Base-by-base conservation (phyloP, 2,329 filamentous ascomycete species). In the Stagonosporopsis vannaccii region DNA sequence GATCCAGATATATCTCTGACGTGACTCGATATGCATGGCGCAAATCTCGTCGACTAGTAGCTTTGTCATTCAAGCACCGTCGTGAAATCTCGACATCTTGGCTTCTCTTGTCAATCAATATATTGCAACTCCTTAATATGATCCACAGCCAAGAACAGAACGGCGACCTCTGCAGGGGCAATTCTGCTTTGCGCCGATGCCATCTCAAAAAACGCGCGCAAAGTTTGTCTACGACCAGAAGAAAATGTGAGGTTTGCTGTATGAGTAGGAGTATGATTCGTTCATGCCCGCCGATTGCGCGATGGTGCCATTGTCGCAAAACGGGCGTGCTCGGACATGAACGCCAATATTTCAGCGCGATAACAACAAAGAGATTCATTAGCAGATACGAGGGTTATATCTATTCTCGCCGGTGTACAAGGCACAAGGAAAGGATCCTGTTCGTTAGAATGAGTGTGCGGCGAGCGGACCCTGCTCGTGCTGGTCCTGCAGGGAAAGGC, bases 1-100 rank as follows among this genome's bases (percentile, higher is more conserved):
- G 13, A 19, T 35, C 19, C 8, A 28, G 13, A 45, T 40, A 13
- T 41, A 22, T 48, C 32, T 47, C 30, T 56, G 39, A 55, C 51
- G 25, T 49, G 51, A 44, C 51, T 40, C 30, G 15, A 37, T 39
- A 43, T 39, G 28, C 28, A 13, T 20, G 33, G 23, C 13, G 55
- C 39, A 40, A 19, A 32, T 37, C 12, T 43, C 15, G 23, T 47
- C 36, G 43, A 36, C 28, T 36, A 54, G 30, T 32, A 20, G 19
- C 7, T 13, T 37, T 37, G 35, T 9, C 17, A 37, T n/a, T n/a
- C n/a, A n/a, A n/a, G n/a, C n/a, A n/a, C n/a, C n/a, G n/a, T n/a
- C n/a, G n/a, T n/a, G n/a, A n/a, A n/a, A n/a, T n/a, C n/a, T n/a
- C n/a, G n/a, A n/a, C n/a, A n/a, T n/a, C n/a, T n/a, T n/a, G n/a